Conservation (phyloP, 164 flowering plant genomes). For the Dillenia turbinata region DNA sequence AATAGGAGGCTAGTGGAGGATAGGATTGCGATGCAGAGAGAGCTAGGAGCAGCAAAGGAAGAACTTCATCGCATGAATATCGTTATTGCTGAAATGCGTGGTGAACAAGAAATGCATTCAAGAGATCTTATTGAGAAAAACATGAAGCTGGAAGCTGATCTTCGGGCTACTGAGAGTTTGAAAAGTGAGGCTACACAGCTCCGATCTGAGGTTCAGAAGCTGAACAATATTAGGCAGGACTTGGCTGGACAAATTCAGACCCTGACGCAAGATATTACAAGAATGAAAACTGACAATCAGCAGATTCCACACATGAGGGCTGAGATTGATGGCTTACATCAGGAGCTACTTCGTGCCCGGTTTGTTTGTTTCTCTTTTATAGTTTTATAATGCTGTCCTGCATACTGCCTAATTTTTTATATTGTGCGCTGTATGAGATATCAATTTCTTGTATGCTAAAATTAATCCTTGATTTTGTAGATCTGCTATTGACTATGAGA, state of each 20-base stretch:
- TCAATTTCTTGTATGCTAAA: conserved; percentile 5
- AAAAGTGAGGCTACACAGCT: conserved; percentile 63
- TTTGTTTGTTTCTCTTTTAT: conserved; percentile 10
- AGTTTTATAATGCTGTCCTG: not conserved
- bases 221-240: conserved; percentile 55
- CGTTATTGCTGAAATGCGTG: conserved; percentile 53
- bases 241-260: conserved; percentile 55
- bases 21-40: conserved; percentile 58
- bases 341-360: conserved; percentile 89
- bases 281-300: conserved; percentile 64
- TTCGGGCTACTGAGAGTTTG: conserved; percentile 74
- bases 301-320: conserved; percentile 60
- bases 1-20: conserved; percentile 76
- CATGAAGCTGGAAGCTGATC: conserved; percentile 82
- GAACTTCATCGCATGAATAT: conserved; percentile 78
- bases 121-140: conserved; percentile 83
- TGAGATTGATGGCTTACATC: conserved; percentile 76
- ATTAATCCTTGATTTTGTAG: conserved; percentile 27
- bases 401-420: not conserved
- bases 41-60: conserved; percentile 69
- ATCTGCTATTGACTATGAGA: conserved; percentile 78
- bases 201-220: conserved; percentile 67
- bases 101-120: conserved; percentile 65
- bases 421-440: not conserved
- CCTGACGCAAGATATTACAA: conserved; percentile 57